A percentile compares a stretch with the other conserved stretches of the same genome.
phyloP scores from a whole-genome alignment of 2,329 filamentous ascomycete species.

The Thelonectria blattea region DNA sequence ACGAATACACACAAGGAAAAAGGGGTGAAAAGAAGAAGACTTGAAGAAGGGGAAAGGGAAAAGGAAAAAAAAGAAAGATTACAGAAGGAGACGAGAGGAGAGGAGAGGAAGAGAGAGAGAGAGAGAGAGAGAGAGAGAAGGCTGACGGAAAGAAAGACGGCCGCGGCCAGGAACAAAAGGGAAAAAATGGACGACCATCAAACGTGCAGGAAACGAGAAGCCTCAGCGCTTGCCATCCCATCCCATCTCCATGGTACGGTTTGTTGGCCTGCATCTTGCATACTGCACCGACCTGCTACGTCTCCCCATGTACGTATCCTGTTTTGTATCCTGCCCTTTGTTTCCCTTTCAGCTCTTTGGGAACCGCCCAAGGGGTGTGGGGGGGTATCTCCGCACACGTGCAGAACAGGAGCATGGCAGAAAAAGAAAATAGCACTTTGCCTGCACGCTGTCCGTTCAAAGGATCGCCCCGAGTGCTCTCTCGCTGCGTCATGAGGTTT shows the following conservation, averaged over 20 bases:
- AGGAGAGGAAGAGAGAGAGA: slow-evolving; percentile 2
- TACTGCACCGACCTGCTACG: slow-evolving; percentile 1
- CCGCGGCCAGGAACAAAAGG: slow-evolving; percentile 11
- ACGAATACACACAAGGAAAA: slow-evolving; percentile 16
- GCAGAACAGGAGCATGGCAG: too few species aligned
- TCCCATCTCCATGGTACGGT: slow-evolving; percentile 4
- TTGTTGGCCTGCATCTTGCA: slow-evolving; percentile 19
- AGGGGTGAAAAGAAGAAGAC: slow-evolving; percentile 12
- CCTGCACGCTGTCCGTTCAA: not conserved
- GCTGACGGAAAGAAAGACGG: slow-evolving; percentile 4
- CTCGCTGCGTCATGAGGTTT: not conserved
- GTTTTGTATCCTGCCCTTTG: not conserved
- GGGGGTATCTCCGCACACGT: not conserved
- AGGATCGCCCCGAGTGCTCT: not conserved
- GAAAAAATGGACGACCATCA: not conserved
- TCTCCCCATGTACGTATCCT: not conserved
- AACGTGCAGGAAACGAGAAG: slow-evolving; percentile 5
- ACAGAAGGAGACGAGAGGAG: not conserved
- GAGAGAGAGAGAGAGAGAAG: not conserved
- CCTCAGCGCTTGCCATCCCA: slow-evolving; percentile 11
- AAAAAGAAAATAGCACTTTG: too few species aligned
- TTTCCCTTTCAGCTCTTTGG: slow-evolving; percentile 1
- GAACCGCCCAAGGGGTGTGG: slow-evolving; percentile 8
- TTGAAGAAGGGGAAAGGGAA: not conserved
- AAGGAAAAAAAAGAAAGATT: too few species aligned